Evolutionary conservation across 2,329 filamentous ascomycete species (phyloP), one percentile per base, ranked within the genome.

Genomic region (Xylaria sp.): DNA sequence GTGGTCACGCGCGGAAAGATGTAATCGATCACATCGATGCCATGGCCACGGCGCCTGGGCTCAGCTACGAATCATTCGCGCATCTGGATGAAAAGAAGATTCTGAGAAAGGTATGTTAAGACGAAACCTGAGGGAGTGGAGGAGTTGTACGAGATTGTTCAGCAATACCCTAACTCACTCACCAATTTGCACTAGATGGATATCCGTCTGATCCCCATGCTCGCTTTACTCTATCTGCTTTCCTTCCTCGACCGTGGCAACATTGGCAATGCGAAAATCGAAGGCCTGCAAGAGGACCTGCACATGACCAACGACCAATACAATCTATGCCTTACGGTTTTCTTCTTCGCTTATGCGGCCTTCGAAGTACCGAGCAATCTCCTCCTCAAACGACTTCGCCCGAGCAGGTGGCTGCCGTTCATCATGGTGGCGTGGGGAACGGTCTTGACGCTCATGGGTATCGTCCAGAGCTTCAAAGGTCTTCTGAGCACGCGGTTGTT

Each of bases 341-440:
- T 97, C 83, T 96, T 95, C 83, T 88, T 95, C 71, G 91, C 91
- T 1, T 97, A 96, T 76, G 85, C 91, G 1, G 83, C 91, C 23
- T 93, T 93, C 71, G 92, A 95, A 76, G 87, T 91, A 0, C 82
- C 92, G n/a, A 93, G 90, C 64, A 96, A 96, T 74, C 79, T 95
- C 13, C 80, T 95, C 8, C 86, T 96, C 64, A 96, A 95, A 79
- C 87, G 85, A 16, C 82, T 94, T 60, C 86, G 90, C 0, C 93
- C 93, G 0, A 91, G 88, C 47, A 81, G 92, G 59, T 97, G 94
- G 82, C 85, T 95, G 27, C 91, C 93, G 0, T 80, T 85, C 5
- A 95, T 95, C 74, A 94, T 97, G 90, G 79, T 92, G 1, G 82
- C 87, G 57, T 78, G 77, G 77, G 77, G 76, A 0, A 65, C 65